Conservation (phyloP, 148 eudicot species). For the Silene uniflora region DNA sequence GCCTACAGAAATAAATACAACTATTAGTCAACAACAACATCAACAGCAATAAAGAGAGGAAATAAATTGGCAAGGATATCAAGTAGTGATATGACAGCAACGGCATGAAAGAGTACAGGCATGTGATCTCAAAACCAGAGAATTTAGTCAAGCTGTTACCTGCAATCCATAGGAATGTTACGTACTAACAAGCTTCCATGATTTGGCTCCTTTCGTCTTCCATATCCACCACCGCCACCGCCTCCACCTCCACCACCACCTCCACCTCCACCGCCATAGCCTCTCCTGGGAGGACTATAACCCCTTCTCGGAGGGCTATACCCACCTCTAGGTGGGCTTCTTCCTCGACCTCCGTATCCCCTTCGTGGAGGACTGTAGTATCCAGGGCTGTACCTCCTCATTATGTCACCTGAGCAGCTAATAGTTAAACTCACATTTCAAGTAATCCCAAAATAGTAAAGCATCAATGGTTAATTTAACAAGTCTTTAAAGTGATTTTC, state of each 20-base stretch:
- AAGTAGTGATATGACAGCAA: background rate
- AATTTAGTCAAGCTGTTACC: slow-evolving; percentile 28
- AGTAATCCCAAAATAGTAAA: background rate
- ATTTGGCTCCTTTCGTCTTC: slow-evolving; percentile 51
- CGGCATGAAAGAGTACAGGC: background rate
- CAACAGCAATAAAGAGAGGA: background rate
- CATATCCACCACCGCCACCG: slow-evolving; percentile 39
- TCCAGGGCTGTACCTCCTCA: slow-evolving; percentile 75
- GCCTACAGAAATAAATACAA: slow-evolving; percentile 35
- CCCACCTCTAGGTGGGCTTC: slow-evolving; percentile 67
- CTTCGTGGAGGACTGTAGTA: slow-evolving; percentile 68
- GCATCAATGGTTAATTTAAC: background rate
- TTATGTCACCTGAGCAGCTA: slow-evolving; percentile 25
- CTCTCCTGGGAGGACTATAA: slow-evolving; percentile 64
- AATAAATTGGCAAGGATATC: no score
- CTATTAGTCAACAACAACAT: background rate
- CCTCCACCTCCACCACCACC: slow-evolving; percentile 17
- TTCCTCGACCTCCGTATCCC: slow-evolving; percentile 54
- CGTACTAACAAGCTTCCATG: slow-evolving; percentile 71
- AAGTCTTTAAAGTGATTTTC: no score
- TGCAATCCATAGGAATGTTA: slow-evolving; percentile 65
- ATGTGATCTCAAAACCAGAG: background rate
- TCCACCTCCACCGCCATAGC: slow-evolving; percentile 36
- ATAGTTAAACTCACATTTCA: background rate
- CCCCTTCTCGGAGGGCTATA: slow-evolving; percentile 49